A percentile compares a stretch with the other conserved stretches of the same genome.
These are phyloP conservation scores for Abrus precatorius DNA, from an alignment of 306 rosid species.

Conservation along the genomic window DNA sequence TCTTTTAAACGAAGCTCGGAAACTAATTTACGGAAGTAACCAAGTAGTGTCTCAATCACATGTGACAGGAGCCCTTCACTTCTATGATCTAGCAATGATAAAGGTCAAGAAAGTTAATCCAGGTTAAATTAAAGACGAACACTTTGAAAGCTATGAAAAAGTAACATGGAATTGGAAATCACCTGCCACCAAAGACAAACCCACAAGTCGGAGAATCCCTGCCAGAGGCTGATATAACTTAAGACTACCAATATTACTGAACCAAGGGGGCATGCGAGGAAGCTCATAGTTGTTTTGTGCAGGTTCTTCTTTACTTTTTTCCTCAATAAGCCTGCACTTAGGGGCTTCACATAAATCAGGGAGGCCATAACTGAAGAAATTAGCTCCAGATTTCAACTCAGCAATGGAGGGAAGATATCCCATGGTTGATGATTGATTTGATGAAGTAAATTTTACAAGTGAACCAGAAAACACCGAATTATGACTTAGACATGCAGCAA, in stretches of 20 bases:
- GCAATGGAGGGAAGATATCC: conserved; percentile 82
- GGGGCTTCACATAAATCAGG: conserved; percentile 58
- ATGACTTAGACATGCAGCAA: conserved; percentile 83
- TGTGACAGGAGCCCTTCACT: conserved; percentile 72
- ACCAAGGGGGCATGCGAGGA: conserved; percentile 99
- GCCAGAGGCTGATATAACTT: conserved; percentile 82
- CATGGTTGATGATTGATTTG: conserved; percentile 65
- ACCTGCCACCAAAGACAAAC: conserved; percentile 85
- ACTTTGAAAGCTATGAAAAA: conserved; percentile 36
- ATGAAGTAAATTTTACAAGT: conserved; percentile 66
- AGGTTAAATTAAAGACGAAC: conserved; percentile 32
- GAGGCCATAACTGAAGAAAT: conserved; percentile 53
- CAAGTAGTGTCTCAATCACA: conserved; percentile 76
- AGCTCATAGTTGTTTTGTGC: conserved; percentile 62
- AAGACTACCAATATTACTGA: conserved; percentile 68
- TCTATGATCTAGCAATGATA: conserved; percentile 62
- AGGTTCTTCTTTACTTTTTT: conserved; percentile 52
- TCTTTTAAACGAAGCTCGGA: conserved; percentile 81
- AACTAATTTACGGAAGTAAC: conserved; percentile 78
- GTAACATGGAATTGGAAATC: conserved; percentile 49
- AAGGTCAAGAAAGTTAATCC: conserved; percentile 34
- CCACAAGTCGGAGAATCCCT: conserved; percentile 87
- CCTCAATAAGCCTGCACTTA: conserved; percentile 55
- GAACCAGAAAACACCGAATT: conserved; percentile 85
- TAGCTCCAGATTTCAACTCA: conserved; percentile 79